Conservation (phyloP, 2,329 filamentous ascomycete species). For the Colletotrichum liriopes region DNA sequence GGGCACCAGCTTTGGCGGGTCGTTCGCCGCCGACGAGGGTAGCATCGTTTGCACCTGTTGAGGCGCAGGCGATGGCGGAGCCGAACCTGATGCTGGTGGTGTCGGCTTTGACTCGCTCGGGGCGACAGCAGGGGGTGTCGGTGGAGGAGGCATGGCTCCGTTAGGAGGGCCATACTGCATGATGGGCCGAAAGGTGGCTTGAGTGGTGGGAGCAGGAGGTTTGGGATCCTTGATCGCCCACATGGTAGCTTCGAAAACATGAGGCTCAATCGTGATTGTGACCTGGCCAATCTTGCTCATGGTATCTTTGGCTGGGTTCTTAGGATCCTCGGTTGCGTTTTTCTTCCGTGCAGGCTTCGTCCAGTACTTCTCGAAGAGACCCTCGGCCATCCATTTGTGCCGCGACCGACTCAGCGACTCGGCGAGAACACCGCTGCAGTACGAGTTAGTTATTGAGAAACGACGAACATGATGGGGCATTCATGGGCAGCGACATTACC, state of each 20-base stretch:
- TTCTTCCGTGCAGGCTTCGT: slow-evolving; percentile 80
- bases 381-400: slow-evolving; percentile 79
- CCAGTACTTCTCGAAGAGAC: slow-evolving; percentile 85
- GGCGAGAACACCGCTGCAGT: slow-evolving; percentile 77
- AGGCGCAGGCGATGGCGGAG: slow-evolving; percentile 26
- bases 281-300: slow-evolving; percentile 83
- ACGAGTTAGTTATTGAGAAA: slow-evolving; percentile 19
- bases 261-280: slow-evolving; percentile 83
- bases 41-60: slow-evolving; percentile 28
- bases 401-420: slow-evolving; percentile 83
- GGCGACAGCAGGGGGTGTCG: slow-evolving; percentile 29
- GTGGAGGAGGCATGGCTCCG: slow-evolving; percentile 71
- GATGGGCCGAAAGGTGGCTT: slow-evolving; percentile 65
- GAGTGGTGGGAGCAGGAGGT: slow-evolving; percentile 51
- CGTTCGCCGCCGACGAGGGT: slow-evolving; percentile 19
- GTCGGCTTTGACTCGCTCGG: slow-evolving; percentile 46
- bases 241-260: slow-evolving; percentile 83
- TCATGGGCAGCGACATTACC: slow-evolving; percentile 59
- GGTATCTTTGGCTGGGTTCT: slow-evolving; percentile 78
- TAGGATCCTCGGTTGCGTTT: slow-evolving; percentile 74
- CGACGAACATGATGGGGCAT: neutral
- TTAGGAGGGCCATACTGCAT: slow-evolving; percentile 78
- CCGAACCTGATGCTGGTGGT: slow-evolving; percentile 26
- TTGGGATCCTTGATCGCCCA: slow-evolving; percentile 79
- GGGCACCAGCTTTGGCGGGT: slow-evolving; percentile 10